Evolutionary conservation across 352 stramenopile genomes (phyloP).

Genomic region (Blastocystis sp.): DNA sequence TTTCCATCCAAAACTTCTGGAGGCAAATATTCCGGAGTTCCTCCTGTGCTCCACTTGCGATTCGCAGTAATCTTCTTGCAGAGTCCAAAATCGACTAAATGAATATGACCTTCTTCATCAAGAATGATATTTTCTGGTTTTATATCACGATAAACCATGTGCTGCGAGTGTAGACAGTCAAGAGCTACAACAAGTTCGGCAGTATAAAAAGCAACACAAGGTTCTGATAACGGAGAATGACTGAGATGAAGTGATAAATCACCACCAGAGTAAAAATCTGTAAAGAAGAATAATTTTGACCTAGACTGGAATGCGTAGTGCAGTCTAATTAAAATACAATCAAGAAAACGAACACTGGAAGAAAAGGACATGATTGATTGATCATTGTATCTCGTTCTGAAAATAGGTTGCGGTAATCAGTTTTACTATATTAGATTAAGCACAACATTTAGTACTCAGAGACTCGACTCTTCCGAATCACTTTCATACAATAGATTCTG

Average conservation of each 20-base stretch:
- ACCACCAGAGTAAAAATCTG: conserved; percentile 93
- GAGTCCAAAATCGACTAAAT: conserved; percentile 83
- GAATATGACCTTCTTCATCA: conserved; percentile 81
- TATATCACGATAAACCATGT: conserved; percentile 86
- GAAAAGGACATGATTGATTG: conserved; percentile 86
- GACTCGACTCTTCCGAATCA: conserved; percentile 80
- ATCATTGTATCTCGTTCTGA: conserved; percentile 87
- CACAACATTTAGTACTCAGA: conserved; percentile 87
- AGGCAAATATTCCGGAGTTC: conserved; percentile 74
- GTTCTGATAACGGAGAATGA: conserved; percentile 89
- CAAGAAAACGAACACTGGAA: neutral
- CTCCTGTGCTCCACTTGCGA: conserved; percentile 19
- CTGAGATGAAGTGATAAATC: conserved; percentile 91
- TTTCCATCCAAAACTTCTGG: conserved; percentile 76
- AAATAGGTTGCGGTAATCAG: conserved; percentile 66
- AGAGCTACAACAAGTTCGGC: conserved; percentile 83
- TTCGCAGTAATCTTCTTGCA: conserved; percentile 69
- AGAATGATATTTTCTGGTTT: conserved; percentile 89
- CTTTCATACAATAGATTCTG: conserved; percentile 81
- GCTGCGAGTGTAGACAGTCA: conserved; percentile 82
- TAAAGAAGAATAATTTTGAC: conserved; percentile 90
- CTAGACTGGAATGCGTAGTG: conserved; percentile 91
- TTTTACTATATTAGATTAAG: conserved; percentile 71
- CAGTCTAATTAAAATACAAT: conserved; percentile 76
- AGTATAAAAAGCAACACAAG: conserved; percentile 82